phyloP scores from a whole-genome alignment of 176 grass and related monocot species.

The Luzula sylvatica region DNA sequence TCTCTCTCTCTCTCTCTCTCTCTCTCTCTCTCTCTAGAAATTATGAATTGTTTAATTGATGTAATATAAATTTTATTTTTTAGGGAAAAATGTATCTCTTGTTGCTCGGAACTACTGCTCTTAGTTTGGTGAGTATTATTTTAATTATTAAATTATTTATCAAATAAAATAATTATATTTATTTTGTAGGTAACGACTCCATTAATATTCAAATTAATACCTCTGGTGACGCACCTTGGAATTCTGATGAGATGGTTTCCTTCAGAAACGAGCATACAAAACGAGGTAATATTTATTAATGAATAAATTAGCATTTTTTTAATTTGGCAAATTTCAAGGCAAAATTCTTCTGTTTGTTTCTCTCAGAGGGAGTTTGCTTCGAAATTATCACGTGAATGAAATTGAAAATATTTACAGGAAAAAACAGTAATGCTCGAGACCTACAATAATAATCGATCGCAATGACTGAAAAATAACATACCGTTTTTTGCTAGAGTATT shows the following conservation, averaged over 20 bases:
- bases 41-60: too few species aligned
- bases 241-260: slow-evolving; percentile 96
- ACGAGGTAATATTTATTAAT: slow-evolving; percentile 46
- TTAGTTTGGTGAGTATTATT: slow-evolving; percentile 66
- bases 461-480: too few species aligned
- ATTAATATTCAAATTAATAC: slow-evolving; percentile 99
- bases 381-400: slow-evolving; percentile 7
- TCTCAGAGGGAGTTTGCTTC: slow-evolving; percentile 19
- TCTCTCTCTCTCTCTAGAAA: not conserved
- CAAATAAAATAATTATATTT: slow-evolving; percentile 9
- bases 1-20: slow-evolving; percentile 10
- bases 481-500: slow-evolving; percentile 22
- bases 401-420: slow-evolving; percentile 57
- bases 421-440: slow-evolving; percentile 60
- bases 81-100: slow-evolving; percentile 98
- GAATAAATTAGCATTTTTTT: not conserved
- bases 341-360: slow-evolving; percentile 17
- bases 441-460: slow-evolving; percentile 31
- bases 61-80: slow-evolving; percentile 9
- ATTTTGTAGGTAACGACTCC: slow-evolving; percentile 75
- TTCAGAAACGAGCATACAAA: slow-evolving; percentile 55
- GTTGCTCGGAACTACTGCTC: slow-evolving; percentile 89
- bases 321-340: slow-evolving; percentile 13
- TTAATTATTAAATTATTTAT: slow-evolving; percentile 8
- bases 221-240: slow-evolving; percentile 86